Conservation (phyloP, 2,329 filamentous ascomycete genomes). For the Pseudopithomyces maydicus region DNA sequence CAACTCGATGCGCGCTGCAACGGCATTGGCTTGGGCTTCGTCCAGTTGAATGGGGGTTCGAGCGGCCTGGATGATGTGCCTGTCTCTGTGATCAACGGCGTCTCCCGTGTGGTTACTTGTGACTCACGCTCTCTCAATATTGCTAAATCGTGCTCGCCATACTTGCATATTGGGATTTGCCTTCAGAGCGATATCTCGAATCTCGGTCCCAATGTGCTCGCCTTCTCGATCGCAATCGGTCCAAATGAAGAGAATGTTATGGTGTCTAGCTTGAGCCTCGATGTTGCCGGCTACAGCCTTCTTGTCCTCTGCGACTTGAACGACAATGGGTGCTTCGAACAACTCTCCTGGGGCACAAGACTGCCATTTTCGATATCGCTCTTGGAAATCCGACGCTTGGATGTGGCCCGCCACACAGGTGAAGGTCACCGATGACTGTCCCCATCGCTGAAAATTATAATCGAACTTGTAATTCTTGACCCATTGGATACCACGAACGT, state of each 20-base stretch:
- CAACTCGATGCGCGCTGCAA: constrained; percentile 86
- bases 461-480: constrained; percentile 95
- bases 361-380: constrained; percentile 77
- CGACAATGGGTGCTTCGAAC: constrained; percentile 79
- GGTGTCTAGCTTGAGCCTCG: constrained; percentile 72
- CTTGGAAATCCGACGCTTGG: constrained; percentile 76
- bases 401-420: constrained; percentile 92
- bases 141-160: constrained; percentile 90
- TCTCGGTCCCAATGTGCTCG: constrained; percentile 93
- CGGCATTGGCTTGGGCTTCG: constrained; percentile 83
- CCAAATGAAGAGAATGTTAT: constrained; percentile 89
- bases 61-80: constrained; percentile 86
- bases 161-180: constrained; percentile 77
- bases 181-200: constrained; percentile 77
- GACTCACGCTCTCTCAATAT: constrained; percentile 84
- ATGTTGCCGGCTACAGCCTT: constrained; percentile 85
- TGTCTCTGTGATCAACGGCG: constrained; percentile 41
- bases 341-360: constrained; percentile 78
- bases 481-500: constrained; percentile 71
- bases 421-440: constrained; percentile 85
- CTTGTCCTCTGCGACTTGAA: constrained; percentile 74
- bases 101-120: background rate
- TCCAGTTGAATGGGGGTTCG: constrained; percentile 78
- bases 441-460: constrained; percentile 87
- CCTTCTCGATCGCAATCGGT: constrained; percentile 98